phyloP scores from a whole-genome alignment of 2,329 filamentous ascomycete genomes.

The Fusarium sp. region DNA sequence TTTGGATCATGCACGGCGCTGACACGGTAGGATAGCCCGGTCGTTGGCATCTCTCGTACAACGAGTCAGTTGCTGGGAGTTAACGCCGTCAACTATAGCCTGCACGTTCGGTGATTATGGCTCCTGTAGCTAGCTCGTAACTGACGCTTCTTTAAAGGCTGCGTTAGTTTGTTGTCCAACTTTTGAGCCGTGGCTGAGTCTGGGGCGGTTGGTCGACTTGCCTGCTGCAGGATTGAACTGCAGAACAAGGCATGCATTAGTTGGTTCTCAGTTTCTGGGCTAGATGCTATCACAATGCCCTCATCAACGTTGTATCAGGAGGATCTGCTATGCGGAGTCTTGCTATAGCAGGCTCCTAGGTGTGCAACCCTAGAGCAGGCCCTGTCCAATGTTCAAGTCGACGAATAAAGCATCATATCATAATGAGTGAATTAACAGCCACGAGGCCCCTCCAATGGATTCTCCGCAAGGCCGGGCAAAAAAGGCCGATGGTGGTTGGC shows the following conservation, averaged over 20 bases:
- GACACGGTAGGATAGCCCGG: background rate
- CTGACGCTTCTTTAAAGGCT: background rate
- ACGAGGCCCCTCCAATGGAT: background rate
- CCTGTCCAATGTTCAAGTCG: background rate
- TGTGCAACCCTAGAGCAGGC: slow-evolving; percentile 9
- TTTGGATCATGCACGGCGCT: slow-evolving; percentile 10
- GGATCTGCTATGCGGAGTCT: background rate
- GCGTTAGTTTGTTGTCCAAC: background rate
- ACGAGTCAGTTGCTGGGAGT: slow-evolving; percentile 31
- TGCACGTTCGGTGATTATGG: no score
- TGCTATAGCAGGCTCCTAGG: background rate
- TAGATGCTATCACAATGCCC: background rate
- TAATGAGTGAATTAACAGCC: slow-evolving; percentile 16
- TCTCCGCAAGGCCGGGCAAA: slow-evolving; percentile 11
- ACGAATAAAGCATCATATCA: background rate
- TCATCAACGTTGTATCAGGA: background rate
- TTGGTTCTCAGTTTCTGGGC: background rate
- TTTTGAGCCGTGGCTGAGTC: background rate
- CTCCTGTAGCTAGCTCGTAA: no score
- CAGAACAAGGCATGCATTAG: background rate
- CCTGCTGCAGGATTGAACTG: background rate
- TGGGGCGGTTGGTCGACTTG: background rate
- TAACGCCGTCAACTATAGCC: background rate
- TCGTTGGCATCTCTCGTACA: slow-evolving; percentile 12
- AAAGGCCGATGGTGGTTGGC: background rate